These are phyloP conservation scores for Botrytis medusae DNA, from an alignment of 2,329 filamentous ascomycete genomes.

Conservation along the genomic window DNA sequence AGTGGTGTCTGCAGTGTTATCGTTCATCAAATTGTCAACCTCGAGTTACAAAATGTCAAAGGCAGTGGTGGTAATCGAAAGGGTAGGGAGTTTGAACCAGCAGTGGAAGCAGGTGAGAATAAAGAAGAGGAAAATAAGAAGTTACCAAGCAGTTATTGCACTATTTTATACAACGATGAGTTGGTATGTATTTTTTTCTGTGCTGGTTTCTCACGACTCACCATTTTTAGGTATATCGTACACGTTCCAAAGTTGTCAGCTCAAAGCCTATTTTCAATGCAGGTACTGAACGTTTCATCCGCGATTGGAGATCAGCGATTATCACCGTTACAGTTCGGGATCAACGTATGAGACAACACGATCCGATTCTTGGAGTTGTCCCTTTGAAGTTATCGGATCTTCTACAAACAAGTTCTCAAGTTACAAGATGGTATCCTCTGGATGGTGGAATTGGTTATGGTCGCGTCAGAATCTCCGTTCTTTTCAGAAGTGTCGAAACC, in stretches of 20 bases:
- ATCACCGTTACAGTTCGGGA: conserved; percentile 88
- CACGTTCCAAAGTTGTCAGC: conserved; percentile 88
- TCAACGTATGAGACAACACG: conserved; percentile 84
- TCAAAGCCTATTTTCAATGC: conserved; percentile 97
- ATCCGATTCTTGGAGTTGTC: conserved; percentile 90
- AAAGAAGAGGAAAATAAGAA: conserved; percentile 79
- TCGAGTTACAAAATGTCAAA: conserved; percentile 89
- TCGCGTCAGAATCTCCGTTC: conserved; percentile 79
- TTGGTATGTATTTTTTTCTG: conserved; percentile 49
- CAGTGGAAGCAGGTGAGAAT: conserved; percentile 78
- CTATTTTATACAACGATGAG: conserved; percentile 85
- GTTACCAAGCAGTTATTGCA: conserved; percentile 90
- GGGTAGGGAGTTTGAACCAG: conserved; percentile 85
- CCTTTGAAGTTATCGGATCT: conserved; percentile 85
- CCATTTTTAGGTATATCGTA: conserved; percentile 69
- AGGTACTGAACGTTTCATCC: conserved; percentile 87
- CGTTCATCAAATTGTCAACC: conserved; percentile 91
- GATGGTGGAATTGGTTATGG: conserved; percentile 93
- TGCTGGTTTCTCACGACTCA: conserved; percentile 24
- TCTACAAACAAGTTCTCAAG: conserved; percentile 81
- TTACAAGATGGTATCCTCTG: conserved; percentile 89
- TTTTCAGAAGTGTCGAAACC: conserved; percentile 88
- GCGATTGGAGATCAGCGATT: conserved; percentile 87
- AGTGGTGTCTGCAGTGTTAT: conserved; percentile 84
- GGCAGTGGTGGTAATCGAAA: conserved; percentile 79